Base-by-base conservation (phyloP, 768 basidiomycete genomes). In the Agrocybe pediades region DNA sequence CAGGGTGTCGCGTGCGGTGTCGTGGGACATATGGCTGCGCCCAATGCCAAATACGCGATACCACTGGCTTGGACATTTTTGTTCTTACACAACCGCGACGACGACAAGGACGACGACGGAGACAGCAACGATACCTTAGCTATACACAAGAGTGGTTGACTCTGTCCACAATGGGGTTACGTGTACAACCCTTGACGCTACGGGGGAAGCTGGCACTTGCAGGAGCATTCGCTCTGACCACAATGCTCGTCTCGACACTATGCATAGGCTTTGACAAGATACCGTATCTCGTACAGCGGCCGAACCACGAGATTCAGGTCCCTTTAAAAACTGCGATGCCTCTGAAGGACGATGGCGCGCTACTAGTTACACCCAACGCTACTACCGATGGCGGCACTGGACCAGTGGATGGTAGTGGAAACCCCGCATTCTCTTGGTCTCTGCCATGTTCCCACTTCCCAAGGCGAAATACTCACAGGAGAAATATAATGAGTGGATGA, bases 371-470 rank as follows among this genome's bases (percentile, higher is more conserved):
- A 2, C 21, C 44, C 24, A 15, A 41, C 20, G 41, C 44, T 4
- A 21, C 48, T 8, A 4, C 36, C 11, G 21, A 16, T 9, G 43
- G 19, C 19, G 33, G 20, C 23, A 1, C 9, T 15, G 25, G 19
- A 25, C 30, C 46, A 44, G 4, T 44, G 20, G 16, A 41, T 24
- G 11, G n/a, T 41, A 25, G 9, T 15, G 21, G 25, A 45, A 43
- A 30, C 21, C 50, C 11, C 46, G 62, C 24, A 70, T 81, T 50
- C 72, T 84, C 20, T 72, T 85, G 30, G 83, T 84, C 1, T 77
- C 83, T 1, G 78, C 83, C 0, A 70, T 82, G 60, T 84, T 77
- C 59, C 82, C 79, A 0, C 72, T 82, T 9, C 54, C 72, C 11
- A 79, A 76, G 39, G 73, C 80, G 20, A 81, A 82, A 64, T 79